Base-by-base conservation (phyloP, 108 stramenopile genomes). In the Nitzschia sp. region DNA sequence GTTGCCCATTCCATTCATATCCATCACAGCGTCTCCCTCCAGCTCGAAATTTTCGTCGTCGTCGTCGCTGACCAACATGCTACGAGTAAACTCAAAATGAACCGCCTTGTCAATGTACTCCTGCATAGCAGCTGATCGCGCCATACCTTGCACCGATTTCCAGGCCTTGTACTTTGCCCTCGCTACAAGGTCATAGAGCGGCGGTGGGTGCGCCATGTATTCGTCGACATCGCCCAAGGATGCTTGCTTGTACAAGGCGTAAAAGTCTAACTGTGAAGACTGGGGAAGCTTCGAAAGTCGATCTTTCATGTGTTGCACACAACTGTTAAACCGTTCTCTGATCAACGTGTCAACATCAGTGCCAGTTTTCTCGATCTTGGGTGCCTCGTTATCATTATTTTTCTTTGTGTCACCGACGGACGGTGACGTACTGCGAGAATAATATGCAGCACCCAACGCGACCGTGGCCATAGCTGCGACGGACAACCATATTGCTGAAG, bases 211-310 rank as follows among this genome's bases (percentile, higher is more conserved):
- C 4, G 66, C 34, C 9, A 33, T 53, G 28, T 53, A 55, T 13
- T 69, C 68, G 53, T 66, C 62, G 38, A 70, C 69, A 73, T 95
- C 88, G 41, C 96, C 96, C 52, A 71, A 59, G 11, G 77, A 81
- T 16, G 88, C 87, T 71, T 97, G 96, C 45, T 97, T 97, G 81
- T 91, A 97, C 41, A 96, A 61, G 1, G 81, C 88, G 71, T 97
- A 97, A 6, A 96, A 66, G 66, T 89, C 78, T 2, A 97, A 73
- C 68, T 91, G 85, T 55, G 93, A 87, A 3, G 26, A 47, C 13
- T 79, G 71, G 29, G 75, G 63, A 25, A 76, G 28, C 8, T 54
- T 45, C 1, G 26, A 5, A 23, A 76, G 23, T 29, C 61, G 33
- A 0, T 34, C n/a, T 23, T 59, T 66, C 68, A 75, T 75, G 31